These are phyloP conservation scores for Nakaseomyces sp. DNA, from an alignment of 1,139 yeast genomes.

Conservation along the genomic window DNA sequence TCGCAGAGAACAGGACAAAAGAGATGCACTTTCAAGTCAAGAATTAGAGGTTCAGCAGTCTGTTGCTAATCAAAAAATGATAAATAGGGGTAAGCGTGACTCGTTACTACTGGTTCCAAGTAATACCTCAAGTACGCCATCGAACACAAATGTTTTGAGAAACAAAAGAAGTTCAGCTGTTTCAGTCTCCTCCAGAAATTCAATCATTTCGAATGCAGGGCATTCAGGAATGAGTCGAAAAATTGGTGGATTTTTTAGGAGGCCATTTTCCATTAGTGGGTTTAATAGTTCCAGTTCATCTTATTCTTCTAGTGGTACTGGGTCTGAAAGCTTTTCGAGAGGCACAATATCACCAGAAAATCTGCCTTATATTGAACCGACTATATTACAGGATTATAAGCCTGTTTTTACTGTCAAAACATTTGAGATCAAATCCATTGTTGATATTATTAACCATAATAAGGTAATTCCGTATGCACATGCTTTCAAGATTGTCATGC, in stretches of 20 bases:
- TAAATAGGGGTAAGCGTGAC: background rate
- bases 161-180: conserved; percentile 24
- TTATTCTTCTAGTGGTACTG: conserved; percentile 18
- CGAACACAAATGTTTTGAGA: conserved; percentile 8
- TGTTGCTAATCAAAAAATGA: conserved; percentile 6
- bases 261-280: conserved; percentile 41
- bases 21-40: conserved; percentile 36
- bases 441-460: conserved; percentile 27
- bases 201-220: conserved; percentile 20
- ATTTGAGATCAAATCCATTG: conserved; percentile 44
- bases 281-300: conserved; percentile 37
- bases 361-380: conserved; percentile 46
- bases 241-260: conserved; percentile 38
- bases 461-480: conserved; percentile 31
- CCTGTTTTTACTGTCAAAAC: conserved; percentile 51
- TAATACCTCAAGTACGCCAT: conserved; percentile 8
- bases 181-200: conserved; percentile 17
- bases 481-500: conserved; percentile 52
- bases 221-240: conserved; percentile 32
- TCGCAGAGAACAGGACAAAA: conserved; percentile 43
- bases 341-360: conserved; percentile 38
- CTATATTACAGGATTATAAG: conserved; percentile 42
- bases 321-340: background rate
- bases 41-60: conserved; percentile 25
- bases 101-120: background rate